These are phyloP conservation scores for Peronosclerospora sorghi DNA, from an alignment of 352 stramenopile genomes.

Conservation along the genomic window DNA sequence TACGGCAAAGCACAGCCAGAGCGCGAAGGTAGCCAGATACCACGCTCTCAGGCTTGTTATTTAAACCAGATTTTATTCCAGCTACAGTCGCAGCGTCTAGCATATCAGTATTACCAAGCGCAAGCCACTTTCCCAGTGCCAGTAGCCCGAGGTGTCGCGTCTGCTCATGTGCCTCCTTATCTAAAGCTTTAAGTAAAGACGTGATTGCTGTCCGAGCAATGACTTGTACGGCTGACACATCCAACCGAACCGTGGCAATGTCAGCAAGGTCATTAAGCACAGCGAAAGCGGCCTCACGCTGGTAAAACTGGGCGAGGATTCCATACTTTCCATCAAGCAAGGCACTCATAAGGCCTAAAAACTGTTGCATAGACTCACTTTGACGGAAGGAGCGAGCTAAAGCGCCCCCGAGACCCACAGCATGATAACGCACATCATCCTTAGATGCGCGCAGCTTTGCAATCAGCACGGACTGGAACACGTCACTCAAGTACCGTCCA, in stretches of 20 bases:
- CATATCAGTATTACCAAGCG: conserved; percentile 35
- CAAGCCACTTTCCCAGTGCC: conserved; percentile 64
- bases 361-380: conserved; percentile 35
- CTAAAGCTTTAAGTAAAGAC: conserved; percentile 54
- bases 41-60: conserved; percentile 62
- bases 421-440: conserved; percentile 54
- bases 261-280: conserved; percentile 53
- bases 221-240: conserved; percentile 19
- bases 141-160: conserved; percentile 64
- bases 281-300: conserved; percentile 61
- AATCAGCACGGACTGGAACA: conserved; percentile 62
- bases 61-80: conserved; percentile 41
- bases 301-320: conserved; percentile 83
- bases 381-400: conserved; percentile 41
- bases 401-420: conserved; percentile 34
- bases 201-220: conserved; percentile 38
- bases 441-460: conserved; percentile 78
- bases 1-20: conserved; percentile 35
- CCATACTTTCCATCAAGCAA: conserved; percentile 76
- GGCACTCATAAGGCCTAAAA: conserved; percentile 43
- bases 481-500: conserved; percentile 37
- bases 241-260: conserved; percentile 15
- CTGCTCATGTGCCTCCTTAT: conserved; percentile 77
- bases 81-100: conserved; percentile 29
- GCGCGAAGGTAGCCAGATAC: conserved; percentile 55